These are phyloP conservation scores for Fusarium sarcochroum DNA, from an alignment of 2,329 filamentous ascomycete species.

Conservation along the genomic window DNA sequence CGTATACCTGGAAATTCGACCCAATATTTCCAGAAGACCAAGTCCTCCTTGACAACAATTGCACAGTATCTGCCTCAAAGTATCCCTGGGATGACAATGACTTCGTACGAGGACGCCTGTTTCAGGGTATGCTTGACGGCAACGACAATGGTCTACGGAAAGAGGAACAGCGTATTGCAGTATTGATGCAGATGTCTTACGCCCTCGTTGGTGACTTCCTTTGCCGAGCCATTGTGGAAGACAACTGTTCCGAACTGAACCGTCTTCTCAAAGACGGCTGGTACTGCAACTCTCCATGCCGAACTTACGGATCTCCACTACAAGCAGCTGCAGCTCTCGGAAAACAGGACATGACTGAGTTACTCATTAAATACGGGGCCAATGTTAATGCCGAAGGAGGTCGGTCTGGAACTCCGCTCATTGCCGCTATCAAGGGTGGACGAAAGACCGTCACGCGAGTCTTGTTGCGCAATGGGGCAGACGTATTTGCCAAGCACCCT, in stretches of 20 bases:
- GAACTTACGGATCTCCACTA: not conserved
- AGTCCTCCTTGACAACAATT: not conserved
- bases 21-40: not conserved
- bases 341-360: not conserved
- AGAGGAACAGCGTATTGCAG: not conserved
- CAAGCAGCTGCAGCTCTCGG: not conserved
- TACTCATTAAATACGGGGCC: slow-evolving; percentile 2
- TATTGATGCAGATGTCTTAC: not conserved
- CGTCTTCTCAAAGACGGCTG: not conserved
- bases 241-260: not conserved
- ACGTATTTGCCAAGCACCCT: not conserved
- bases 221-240: not conserved
- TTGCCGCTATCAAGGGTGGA: not conserved
- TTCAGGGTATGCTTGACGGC: not conserved
- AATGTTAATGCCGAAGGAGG: not conserved
- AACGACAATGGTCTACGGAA: not conserved
- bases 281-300: not conserved
- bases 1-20: not conserved
- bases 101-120: not conserved
- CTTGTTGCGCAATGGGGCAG: not conserved
- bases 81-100: not conserved
- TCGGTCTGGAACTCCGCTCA: not conserved
- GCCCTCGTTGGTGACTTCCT: not conserved
- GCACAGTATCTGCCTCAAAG: not conserved
- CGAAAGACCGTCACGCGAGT: not conserved